phyloP scores from a whole-genome alignment of 208 protist species.

The Angomonas ambiguus region DNA sequence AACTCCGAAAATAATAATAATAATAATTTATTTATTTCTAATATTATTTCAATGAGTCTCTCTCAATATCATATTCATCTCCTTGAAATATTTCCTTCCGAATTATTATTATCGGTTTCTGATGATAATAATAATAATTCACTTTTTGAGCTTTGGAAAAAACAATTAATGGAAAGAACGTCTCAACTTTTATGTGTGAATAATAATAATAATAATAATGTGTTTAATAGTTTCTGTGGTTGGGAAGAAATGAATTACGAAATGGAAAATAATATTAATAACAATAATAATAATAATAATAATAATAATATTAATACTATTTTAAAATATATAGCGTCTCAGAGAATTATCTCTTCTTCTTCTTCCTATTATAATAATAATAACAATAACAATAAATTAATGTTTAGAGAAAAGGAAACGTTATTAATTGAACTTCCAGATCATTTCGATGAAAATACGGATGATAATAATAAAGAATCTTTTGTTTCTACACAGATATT shows the following conservation, averaged over 20 bases:
- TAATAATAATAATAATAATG: conserved; percentile 5
- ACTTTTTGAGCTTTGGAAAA: background rate
- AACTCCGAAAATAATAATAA: background rate
- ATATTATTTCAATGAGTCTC: conserved; percentile 5
- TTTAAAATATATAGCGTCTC: too few relatives aligned
- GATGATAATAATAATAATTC: conserved; percentile 10
- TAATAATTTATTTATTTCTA: background rate
- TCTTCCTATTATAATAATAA: too few relatives aligned
- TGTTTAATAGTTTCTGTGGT: too few relatives aligned
- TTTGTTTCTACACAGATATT: background rate
- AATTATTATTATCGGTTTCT: conserved; percentile 15
- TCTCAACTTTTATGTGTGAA: conserved; percentile 5
- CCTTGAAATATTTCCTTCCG: background rate
- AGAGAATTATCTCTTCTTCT: conserved; percentile 16
- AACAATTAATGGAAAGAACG: background rate
- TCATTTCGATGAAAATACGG: background rate
- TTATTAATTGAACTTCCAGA: too few relatives aligned
- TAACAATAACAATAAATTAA: too few relatives aligned
- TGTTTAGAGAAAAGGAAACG: background rate
- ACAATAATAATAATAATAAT: background rate
- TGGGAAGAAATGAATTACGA: too few relatives aligned
- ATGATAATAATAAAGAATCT: background rate
- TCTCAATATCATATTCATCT: conserved; percentile 3
- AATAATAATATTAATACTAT: background rate
- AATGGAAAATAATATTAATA: background rate